Conservation (phyloP, 2,329 filamentous ascomycete genomes). For the Fusarium neocosmosporiellum region DNA sequence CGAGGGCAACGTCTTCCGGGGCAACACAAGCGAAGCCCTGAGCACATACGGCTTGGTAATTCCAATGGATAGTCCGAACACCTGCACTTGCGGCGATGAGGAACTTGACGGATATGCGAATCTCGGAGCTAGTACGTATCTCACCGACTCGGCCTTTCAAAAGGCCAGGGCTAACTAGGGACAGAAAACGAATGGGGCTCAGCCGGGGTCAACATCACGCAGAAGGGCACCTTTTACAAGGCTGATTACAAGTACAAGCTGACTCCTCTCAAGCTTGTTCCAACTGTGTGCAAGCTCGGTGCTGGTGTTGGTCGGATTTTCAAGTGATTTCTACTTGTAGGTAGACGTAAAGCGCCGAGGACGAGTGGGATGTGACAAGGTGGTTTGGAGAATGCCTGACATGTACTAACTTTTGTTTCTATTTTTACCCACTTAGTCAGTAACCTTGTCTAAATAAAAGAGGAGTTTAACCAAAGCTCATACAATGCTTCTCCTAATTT, state of each 20-base stretch:
- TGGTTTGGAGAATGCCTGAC: neutral
- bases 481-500: neutral
- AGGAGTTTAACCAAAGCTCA: neutral
- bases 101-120: slow-evolving; percentile 67
- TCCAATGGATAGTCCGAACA: slow-evolving; percentile 66
- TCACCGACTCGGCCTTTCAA: too few relatives aligned
- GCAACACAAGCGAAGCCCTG: slow-evolving; percentile 60
- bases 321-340: neutral
- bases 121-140: slow-evolving; percentile 63
- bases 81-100: slow-evolving; percentile 62
- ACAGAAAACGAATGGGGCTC: slow-evolving; percentile 59
- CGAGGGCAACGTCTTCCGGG: slow-evolving; percentile 60
- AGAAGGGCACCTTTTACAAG: slow-evolving; percentile 59
- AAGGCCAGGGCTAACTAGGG: too few relatives aligned
- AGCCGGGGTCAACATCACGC: slow-evolving; percentile 63
- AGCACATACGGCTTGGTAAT: slow-evolving; percentile 66
- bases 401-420: neutral
- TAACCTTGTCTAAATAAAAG: neutral
- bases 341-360: neutral
- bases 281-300: slow-evolving; percentile 54
- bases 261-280: slow-evolving; percentile 57
- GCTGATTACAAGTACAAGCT: slow-evolving; percentile 62
- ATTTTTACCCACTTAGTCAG: neutral
- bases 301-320: slow-evolving; percentile 59
- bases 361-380: neutral